Evolutionary conservation across 768 basidiomycete genomes (phyloP), one percentile per base, ranked within the genome.

Genomic region (Neoboletus magnificus): DNA sequence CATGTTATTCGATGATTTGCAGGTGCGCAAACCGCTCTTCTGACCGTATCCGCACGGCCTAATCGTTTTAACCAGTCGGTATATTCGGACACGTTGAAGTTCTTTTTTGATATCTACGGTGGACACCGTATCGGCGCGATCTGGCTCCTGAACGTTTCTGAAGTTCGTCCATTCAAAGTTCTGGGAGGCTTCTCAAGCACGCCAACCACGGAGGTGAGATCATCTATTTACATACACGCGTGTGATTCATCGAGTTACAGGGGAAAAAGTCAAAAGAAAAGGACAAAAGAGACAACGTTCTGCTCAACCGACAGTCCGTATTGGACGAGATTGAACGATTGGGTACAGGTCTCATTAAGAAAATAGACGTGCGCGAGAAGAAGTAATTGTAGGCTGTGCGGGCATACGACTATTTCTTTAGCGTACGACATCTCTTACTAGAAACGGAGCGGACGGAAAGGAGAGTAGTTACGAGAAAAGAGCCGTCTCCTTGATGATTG

Each of bases 71-170:
- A 57, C 27, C 55, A 94, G 89, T 77, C 80, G 20, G 73, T 84
- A 5, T 94, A 92, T 65, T 76, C 82, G 1, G 87, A 91, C 57
- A 87, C 87, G 1, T 80, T 91, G 59, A 82, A 89, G 54, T 77
- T 96, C 37, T 99, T 98, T 77, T 83, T 84, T 62, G 95, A 98
- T 60, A 75, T 82, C 0, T 79, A 84, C 33, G 97, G 97, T 13
- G 93, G 94, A 0, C 76, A 82, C 54, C 75, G 76, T 33, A 87
- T 94, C 49, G 94, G 91, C 7, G 85, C 80, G 1, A 85, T 97
- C 2, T 98, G 93, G 92, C 90, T 95, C 63, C 87, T 91, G 7
- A 77, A 76, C 15, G 72, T 91, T 33, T 80, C 79, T 53, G 73
- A 79, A 25, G 71, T 82, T 1, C 75, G 86, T 44, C 78, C 84